phyloP scores from a whole-genome alignment of 345 rosid species.

The Linum trigynum region DNA sequence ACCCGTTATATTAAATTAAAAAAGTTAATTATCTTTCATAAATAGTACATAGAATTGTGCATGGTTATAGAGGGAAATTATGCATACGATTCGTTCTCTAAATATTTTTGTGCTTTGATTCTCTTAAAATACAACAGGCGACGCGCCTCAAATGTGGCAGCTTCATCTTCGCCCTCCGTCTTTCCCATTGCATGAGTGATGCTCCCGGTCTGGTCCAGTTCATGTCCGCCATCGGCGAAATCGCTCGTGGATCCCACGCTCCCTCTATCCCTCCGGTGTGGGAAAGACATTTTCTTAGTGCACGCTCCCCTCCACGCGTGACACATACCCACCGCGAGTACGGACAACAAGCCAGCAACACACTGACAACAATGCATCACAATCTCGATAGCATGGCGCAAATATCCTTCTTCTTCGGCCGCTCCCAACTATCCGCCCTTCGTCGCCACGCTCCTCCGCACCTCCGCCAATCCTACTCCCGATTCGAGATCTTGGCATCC shows the following conservation, averaged over 20 bases:
- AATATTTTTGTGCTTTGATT: not conserved
- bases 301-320: conserved; percentile 11
- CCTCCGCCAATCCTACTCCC: conserved; percentile 6
- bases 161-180: not conserved
- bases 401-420: conserved; percentile 18
- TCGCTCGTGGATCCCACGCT: conserved; percentile 5
- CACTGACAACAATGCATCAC: not conserved
- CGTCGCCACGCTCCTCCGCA: conserved; percentile 5
- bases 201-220: conserved; percentile 9
- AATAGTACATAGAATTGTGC: too few relatives aligned
- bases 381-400: not conserved
- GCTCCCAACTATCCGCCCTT: not conserved
- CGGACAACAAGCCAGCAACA: not conserved
- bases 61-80: too few relatives aligned
- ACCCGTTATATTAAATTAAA: too few relatives aligned
- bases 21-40: too few relatives aligned
- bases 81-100: not conserved
- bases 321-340: conserved; percentile 9
- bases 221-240: conserved; percentile 13
- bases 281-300: conserved; percentile 7
- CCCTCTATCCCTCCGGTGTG: conserved; percentile 10
- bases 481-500: conserved; percentile 15
- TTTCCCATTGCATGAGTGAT: conserved; percentile 13
- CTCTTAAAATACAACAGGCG: not conserved
- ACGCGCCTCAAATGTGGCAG: conserved; percentile 1